phyloP scores from a whole-genome alignment of 2,329 filamentous ascomycete species.

The Ascochyta koolunga region DNA sequence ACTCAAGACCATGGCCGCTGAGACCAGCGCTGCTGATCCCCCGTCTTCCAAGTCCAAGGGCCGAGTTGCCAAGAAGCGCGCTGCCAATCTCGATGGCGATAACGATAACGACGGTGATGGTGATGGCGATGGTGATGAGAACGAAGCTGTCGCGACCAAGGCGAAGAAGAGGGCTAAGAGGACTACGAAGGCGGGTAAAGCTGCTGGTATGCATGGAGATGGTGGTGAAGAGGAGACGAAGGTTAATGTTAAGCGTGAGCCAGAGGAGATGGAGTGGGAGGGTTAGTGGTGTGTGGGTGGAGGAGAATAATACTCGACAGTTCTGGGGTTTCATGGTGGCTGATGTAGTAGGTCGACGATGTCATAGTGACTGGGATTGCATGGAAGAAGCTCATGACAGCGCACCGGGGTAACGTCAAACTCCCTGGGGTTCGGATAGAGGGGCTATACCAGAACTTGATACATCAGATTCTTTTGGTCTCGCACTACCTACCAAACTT shows the following conservation, averaged over 20 bases:
- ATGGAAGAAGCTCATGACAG: no score
- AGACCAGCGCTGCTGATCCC: neutral
- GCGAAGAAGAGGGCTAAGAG: neutral
- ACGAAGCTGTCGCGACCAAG: neutral
- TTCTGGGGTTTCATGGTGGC: no score
- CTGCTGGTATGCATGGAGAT: neutral
- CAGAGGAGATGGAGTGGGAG: neutral
- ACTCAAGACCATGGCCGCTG: slow-evolving; percentile 17
- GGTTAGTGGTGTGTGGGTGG: neutral
- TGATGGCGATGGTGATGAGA: no score
- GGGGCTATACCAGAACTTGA: neutral
- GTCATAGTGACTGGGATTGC: no score
- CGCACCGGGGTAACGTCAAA: no score
- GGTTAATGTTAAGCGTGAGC: neutral
- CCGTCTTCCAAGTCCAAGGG: no score
- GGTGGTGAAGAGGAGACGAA: neutral
- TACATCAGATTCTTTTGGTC: neutral
- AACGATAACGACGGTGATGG: no score
- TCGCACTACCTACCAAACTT: neutral
- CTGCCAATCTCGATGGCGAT: neutral
- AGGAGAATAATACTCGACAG: no score
- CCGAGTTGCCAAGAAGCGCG: neutral
- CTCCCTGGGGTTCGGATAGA: no score
- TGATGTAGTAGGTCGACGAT: no score
- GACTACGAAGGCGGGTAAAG: neutral